Evolutionary conservation across 305 asterid genomes (phyloP).

Genomic region (Fraxinus floribunda): DNA sequence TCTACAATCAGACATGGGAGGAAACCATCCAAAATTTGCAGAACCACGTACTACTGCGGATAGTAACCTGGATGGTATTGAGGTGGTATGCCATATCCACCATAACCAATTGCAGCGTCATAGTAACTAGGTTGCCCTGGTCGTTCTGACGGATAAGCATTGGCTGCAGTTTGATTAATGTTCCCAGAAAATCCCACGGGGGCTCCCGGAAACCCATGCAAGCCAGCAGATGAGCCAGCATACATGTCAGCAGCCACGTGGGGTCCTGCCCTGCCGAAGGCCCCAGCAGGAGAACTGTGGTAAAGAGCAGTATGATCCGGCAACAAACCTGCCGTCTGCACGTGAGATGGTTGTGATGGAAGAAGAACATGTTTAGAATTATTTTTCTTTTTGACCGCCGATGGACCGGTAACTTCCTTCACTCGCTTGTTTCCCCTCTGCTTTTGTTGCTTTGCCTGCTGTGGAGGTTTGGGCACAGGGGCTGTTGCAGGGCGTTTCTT

Average conservation of each 20-base stretch:
- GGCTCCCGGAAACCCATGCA: conserved; percentile 43
- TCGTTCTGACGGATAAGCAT: conserved; percentile 42
- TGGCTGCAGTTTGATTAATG: conserved; percentile 39
- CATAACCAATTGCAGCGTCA: conserved; percentile 39
- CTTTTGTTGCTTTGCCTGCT: conserved; percentile 31
- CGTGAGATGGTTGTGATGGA: conserved; percentile 33
- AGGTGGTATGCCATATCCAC: conserved; percentile 48
- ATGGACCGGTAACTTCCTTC: conserved; percentile 25
- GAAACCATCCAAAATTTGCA: conserved; percentile 27
- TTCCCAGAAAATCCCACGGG: conserved; percentile 37
- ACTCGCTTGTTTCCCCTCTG: conserved; percentile 36
- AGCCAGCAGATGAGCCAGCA: conserved; percentile 41
- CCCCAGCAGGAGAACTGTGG: conserved; percentile 42
- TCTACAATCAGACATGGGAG: conserved; percentile 6
- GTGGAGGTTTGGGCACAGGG: conserved; percentile 31
- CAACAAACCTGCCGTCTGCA: conserved; percentile 39
- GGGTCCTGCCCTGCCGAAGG: conserved; percentile 40
- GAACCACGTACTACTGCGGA: conserved; percentile 44
- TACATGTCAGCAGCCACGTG: conserved; percentile 38
- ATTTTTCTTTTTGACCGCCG: conserved; percentile 30
- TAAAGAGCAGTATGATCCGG: conserved; percentile 43
- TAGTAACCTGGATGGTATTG: conserved; percentile 53
- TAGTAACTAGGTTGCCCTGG: conserved; percentile 42
- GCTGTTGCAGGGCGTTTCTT: conserved; percentile 38
- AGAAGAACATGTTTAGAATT: conserved; percentile 22